A percentile compares a stretch with the other conserved stretches of the same genome.
Conservation (phyloP, 2,329 filamentous ascomycete species). For the Epichloe uncinata region DNA sequence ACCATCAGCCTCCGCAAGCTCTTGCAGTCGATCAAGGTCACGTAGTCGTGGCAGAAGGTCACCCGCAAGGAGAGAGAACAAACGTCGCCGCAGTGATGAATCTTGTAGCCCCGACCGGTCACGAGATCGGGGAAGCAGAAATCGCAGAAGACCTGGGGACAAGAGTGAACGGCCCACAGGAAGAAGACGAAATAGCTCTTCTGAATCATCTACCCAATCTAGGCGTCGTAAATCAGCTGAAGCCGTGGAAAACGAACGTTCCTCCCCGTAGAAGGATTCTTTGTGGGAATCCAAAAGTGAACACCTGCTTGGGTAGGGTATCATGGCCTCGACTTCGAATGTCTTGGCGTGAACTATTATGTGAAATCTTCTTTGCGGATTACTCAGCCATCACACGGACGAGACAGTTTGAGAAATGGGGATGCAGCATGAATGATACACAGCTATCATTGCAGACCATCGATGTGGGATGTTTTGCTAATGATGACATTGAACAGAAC, state of each 20-base stretch:
- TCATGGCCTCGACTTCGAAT: background rate
- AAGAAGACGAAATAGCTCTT: slow-evolving; percentile 37
- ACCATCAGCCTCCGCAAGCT: slow-evolving; percentile 28
- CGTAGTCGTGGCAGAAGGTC: slow-evolving; percentile 14
- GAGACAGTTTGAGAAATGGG: background rate
- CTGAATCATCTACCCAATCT: slow-evolving; percentile 36
- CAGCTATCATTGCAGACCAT: background rate
- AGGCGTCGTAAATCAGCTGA: slow-evolving; percentile 42
- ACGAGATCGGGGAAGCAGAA: background rate
- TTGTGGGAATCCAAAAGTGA: background rate
- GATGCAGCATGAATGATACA: background rate
- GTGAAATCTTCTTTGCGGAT: background rate
- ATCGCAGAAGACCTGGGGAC: slow-evolving; percentile 1
- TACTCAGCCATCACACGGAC: background rate
- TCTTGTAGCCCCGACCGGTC: slow-evolving; percentile 3
- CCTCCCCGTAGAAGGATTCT: slow-evolving; percentile 6
- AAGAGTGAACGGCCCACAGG: slow-evolving; percentile 4
- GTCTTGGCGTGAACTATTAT: background rate
- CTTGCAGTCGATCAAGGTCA: slow-evolving; percentile 23
- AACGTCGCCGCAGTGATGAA: slow-evolving; percentile 3
- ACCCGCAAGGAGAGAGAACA: slow-evolving; percentile 2
- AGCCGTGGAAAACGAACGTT: slow-evolving; percentile 27
- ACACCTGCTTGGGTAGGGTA: background rate
- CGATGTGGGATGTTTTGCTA: background rate
- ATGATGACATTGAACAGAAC: background rate